phyloP scores from a whole-genome alignment of 352 stramenopile species.

The Phytopythium sindhum region DNA sequence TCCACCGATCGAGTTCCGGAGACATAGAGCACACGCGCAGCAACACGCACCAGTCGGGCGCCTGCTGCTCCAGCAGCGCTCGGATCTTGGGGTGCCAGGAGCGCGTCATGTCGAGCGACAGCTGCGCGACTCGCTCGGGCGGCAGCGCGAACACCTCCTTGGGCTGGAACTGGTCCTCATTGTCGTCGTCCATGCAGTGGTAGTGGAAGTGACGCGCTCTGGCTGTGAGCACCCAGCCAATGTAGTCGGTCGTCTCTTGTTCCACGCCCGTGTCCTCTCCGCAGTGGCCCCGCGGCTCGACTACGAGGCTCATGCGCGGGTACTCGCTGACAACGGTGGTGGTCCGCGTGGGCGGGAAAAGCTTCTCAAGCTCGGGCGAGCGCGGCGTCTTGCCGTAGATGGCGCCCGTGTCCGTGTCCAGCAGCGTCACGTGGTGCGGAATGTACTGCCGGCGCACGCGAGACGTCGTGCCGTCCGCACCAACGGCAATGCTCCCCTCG shows the following conservation, averaged over 20 bases:
- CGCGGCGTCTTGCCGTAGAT: constrained; percentile 71
- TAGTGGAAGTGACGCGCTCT: constrained; percentile 40
- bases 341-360: constrained; percentile 41
- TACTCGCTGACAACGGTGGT: constrained; percentile 40
- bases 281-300: constrained; percentile 32
- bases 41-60: constrained; percentile 51
- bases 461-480: constrained; percentile 56
- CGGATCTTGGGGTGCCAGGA: constrained; percentile 47
- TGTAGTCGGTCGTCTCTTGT: constrained; percentile 39
- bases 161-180: background rate
- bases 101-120: constrained; percentile 47
- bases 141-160: constrained; percentile 23
- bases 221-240: constrained; percentile 58
- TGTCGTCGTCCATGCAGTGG: constrained; percentile 15
- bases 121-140: constrained; percentile 34
- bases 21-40: constrained; percentile 61
- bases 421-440: constrained; percentile 31
- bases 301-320: constrained; percentile 52
- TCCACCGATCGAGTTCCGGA: constrained; percentile 41
- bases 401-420: constrained; percentile 59
- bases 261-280: background rate
- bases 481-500: constrained; percentile 46
- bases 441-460: constrained; percentile 58
- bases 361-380: constrained; percentile 42
- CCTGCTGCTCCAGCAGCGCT: constrained; percentile 36